Evolutionary conservation across 306 rosid genomes (phyloP).

Genomic region (Trifolium fragiferum): DNA sequence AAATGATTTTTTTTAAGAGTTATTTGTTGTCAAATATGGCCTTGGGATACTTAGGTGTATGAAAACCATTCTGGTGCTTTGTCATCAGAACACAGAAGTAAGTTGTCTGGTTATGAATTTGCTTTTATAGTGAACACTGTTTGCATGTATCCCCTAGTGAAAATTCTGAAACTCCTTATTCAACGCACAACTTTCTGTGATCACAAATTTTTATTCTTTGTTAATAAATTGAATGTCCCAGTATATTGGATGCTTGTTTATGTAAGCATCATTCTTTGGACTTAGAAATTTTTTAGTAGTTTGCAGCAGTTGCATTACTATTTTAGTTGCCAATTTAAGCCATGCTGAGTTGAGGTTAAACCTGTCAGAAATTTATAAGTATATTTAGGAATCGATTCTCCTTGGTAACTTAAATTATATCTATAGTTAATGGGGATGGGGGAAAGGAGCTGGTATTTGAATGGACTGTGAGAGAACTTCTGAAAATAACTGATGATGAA

Average conservation of each 20-base stretch:
- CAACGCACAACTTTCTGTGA: conserved; percentile 18
- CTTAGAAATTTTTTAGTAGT: not conserved
- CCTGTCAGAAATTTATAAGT: not conserved
- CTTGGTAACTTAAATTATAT: not conserved
- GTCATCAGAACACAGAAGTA: conserved; percentile 57
- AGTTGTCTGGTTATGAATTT: conserved; percentile 50
- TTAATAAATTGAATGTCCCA: conserved; percentile 15
- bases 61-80: conserved; percentile 57
- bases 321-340: conserved; percentile 12
- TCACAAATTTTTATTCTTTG: conserved; percentile 4
- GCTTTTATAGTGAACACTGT: conserved; percentile 7
- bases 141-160: conserved; percentile 23
- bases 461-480: not conserved
- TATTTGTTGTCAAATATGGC: conserved; percentile 51
- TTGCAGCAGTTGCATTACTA: not conserved
- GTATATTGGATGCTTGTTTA: not conserved
- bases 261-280: conserved; percentile 8
- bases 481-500: not conserved
- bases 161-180: conserved; percentile 30
- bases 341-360: conserved; percentile 21
- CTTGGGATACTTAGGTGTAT: conserved; percentile 52
- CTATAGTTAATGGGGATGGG: not conserved
- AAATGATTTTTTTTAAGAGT: conserved; percentile 47
- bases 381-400: conserved; percentile 1
- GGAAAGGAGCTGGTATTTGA: conserved; percentile 1